These are phyloP conservation scores for Fusarium multiceps DNA, from an alignment of 2,329 filamentous ascomycete species.

Conservation along the genomic window DNA sequence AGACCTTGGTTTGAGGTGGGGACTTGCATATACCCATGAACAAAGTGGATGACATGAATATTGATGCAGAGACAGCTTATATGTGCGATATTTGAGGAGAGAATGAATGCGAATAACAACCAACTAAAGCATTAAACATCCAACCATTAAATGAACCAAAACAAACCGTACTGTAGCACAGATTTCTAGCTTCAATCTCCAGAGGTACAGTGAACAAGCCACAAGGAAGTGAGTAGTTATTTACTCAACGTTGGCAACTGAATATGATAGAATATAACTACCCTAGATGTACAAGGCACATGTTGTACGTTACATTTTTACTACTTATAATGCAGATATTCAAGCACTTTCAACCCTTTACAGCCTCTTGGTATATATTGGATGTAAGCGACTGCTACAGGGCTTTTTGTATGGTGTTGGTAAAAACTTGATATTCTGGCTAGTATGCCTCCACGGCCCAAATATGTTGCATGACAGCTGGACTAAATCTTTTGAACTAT, in stretches of 20 bases:
- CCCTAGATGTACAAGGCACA: not conserved
- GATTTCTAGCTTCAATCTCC: not conserved
- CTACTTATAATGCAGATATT: not conserved
- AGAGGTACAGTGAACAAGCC: not conserved
- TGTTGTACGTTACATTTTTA: not conserved
- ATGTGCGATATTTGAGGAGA: not conserved
- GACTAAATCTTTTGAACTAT: not conserved
- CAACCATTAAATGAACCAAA: not conserved
- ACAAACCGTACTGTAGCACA: not conserved
- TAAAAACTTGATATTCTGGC: not conserved
- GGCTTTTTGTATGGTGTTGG: not conserved
- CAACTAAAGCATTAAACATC: not conserved
- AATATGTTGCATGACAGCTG: not conserved
- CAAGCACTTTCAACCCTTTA: not conserved
- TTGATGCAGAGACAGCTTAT: not conserved
- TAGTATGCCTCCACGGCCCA: not conserved
- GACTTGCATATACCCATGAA: not conserved
- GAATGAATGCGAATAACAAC: not conserved
- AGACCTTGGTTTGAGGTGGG: constrained; percentile 31
- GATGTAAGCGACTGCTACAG: not conserved
- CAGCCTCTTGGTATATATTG: not conserved
- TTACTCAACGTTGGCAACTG: not conserved
- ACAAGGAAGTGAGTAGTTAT: not conserved
- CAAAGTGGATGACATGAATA: constrained; percentile 11
- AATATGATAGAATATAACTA: not conserved